Conservation (phyloP, 2,329 filamentous ascomycete genomes). For the Helotiales sp. region DNA sequence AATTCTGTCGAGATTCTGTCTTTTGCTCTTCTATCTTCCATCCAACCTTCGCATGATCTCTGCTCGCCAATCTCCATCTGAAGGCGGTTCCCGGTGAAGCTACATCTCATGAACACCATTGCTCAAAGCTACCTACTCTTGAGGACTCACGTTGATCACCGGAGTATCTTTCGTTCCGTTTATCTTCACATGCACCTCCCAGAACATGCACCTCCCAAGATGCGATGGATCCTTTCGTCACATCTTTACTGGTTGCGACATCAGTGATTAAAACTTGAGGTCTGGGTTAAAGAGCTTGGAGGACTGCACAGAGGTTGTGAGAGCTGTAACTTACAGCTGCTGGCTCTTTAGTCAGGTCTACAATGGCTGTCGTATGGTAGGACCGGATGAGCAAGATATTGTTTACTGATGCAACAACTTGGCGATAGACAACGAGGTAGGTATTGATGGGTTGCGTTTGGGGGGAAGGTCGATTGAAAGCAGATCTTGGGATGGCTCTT, state of each 20-base stretch:
- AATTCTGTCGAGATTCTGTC: background rate
- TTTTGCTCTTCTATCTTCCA: background rate
- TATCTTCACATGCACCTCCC: constrained; percentile 1
- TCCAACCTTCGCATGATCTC: constrained; percentile 16
- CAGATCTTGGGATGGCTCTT: too few relatives aligned
- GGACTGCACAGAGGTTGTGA: constrained; percentile 16
- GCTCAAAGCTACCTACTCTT: background rate
- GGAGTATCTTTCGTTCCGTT: background rate
- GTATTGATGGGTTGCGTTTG: too few relatives aligned
- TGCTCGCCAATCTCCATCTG: background rate
- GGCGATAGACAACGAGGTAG: too few relatives aligned
- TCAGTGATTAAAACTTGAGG: constrained; percentile 16
- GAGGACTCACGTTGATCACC: constrained; percentile 19
- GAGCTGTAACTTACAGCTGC: constrained; percentile 12
- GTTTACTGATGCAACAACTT: background rate
- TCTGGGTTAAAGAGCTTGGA: constrained; percentile 13
- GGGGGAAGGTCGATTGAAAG: too few relatives aligned
- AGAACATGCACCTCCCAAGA: constrained; percentile 12
- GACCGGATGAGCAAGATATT: background rate
- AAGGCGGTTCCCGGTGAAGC: background rate
- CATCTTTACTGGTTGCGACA: constrained; percentile 6
- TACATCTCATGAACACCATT: background rate
- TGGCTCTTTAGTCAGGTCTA: constrained; percentile 2
- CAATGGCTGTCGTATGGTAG: background rate
- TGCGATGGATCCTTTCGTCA: constrained; percentile 13